phyloP scores from a whole-genome alignment of 805 yeast species.

The Zygoascus biomembranicola region DNA sequence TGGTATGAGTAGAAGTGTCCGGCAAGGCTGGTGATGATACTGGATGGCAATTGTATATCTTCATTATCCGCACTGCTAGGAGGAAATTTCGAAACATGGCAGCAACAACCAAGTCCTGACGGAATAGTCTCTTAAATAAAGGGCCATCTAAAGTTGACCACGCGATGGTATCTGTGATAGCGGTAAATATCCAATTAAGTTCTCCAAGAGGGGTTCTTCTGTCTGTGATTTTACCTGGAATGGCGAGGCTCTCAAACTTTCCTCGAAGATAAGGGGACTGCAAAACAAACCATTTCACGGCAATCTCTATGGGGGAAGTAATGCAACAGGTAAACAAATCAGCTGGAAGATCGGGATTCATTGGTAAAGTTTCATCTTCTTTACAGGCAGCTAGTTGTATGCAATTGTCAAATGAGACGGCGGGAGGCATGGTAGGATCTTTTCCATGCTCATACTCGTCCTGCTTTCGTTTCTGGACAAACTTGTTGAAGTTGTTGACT shows the following conservation, averaged over 20 bases:
- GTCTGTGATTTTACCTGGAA: slow-evolving; percentile 88
- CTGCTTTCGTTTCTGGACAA: slow-evolving; percentile 81
- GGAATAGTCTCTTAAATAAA: slow-evolving; percentile 76
- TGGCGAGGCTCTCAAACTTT: slow-evolving; percentile 39
- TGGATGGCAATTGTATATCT: slow-evolving; percentile 87
- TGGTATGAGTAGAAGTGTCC: slow-evolving; percentile 69
- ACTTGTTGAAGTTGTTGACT: slow-evolving; percentile 77
- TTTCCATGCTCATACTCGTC: slow-evolving; percentile 43
- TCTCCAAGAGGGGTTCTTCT: slow-evolving; percentile 94
- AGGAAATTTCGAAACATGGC: slow-evolving; percentile 89
- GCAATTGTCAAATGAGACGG: slow-evolving; percentile 69
- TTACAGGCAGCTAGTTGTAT: slow-evolving; percentile 91
- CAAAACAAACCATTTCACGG: slow-evolving; percentile 84
- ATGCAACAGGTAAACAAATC: slow-evolving; percentile 92
- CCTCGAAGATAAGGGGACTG: slow-evolving; percentile 34
- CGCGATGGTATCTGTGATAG: slow-evolving; percentile 95
- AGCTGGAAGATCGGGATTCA: slow-evolving; percentile 93
- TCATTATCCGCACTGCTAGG: slow-evolving; percentile 89
- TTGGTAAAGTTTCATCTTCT: slow-evolving; percentile 76
- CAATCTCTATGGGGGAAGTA: slow-evolving; percentile 91
- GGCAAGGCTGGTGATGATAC: slow-evolving; percentile 91
- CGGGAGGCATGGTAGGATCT: slow-evolving; percentile 47
- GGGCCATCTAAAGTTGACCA: slow-evolving; percentile 90
- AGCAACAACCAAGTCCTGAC: slow-evolving; percentile 95
- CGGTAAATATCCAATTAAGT: slow-evolving; percentile 94